Evolutionary conservation across 129 eudicot genomes (phyloP).

Genomic region (Pseudognaphalium luteoalbum): DNA sequence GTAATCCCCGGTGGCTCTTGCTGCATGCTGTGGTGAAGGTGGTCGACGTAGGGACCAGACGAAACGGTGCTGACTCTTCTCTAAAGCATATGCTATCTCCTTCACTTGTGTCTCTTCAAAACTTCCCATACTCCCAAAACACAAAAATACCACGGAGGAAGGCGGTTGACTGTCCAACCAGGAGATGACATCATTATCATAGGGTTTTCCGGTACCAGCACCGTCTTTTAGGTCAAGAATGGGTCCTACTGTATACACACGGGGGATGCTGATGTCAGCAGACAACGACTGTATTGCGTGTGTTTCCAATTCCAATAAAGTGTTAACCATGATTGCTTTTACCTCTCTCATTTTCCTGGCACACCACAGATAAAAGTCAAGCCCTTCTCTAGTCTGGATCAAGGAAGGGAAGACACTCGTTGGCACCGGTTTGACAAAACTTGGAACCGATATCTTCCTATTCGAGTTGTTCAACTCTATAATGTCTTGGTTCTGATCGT

Average conservation of each 20-base stretch:
- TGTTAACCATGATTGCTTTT: conserved; percentile 8
- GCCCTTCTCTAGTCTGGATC: neutral
- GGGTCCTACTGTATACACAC: conserved; percentile 11
- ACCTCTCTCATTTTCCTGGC: conserved; percentile 8
- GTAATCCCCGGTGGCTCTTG: neutral
- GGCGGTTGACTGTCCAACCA: conserved; percentile 13
- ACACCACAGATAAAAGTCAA: neutral
- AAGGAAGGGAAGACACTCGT: conserved; percentile 17
- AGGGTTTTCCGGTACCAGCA: neutral
- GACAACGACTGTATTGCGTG: neutral
- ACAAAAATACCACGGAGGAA: neutral
- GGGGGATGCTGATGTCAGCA: neutral
- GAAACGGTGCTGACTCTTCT: conserved; percentile 5
- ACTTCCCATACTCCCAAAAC: conserved; percentile 14
- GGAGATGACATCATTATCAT: neutral
- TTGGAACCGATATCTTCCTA: neutral
- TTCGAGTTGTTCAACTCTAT: neutral
- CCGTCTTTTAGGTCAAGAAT: conserved; percentile 10
- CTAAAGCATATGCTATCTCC: conserved; percentile 12
- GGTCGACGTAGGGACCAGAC: conserved; percentile 16
- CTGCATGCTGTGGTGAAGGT: neutral
- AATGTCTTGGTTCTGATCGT: neutral
- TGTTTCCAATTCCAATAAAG: conserved; percentile 20
- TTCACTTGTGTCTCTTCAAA: conserved; percentile 9
- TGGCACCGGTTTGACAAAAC: conserved; percentile 15